These are phyloP conservation scores for Ustilago curta DNA, from an alignment of 1,284 basidiomycete species.

Conservation along the genomic window DNA sequence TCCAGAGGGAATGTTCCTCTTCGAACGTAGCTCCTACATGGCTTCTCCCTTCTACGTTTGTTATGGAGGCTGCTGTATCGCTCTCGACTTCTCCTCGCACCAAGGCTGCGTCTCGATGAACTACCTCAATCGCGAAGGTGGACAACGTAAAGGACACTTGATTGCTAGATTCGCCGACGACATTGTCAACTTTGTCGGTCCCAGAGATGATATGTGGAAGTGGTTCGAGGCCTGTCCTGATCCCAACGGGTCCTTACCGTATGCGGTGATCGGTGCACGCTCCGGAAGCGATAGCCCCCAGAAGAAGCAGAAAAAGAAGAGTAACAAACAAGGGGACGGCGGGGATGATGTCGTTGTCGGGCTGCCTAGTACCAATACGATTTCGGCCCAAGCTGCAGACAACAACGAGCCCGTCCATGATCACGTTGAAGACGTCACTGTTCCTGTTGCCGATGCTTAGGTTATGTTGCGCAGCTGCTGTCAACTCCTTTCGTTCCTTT, in stretches of 20 bases:
- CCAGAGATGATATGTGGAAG: constrained; percentile 15
- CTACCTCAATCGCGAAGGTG: neutral
- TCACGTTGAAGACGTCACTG: constrained; percentile 25
- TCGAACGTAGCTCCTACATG: constrained; percentile 7
- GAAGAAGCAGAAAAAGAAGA: neutral
- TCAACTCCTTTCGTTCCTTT: neutral
- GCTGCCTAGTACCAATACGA: neutral
- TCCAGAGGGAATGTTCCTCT: constrained; percentile 33
- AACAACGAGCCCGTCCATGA: constrained; percentile 8
- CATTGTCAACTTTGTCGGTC: constrained; percentile 10
- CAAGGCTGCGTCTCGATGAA: constrained; percentile 19
- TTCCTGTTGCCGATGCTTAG: constrained; percentile 11
- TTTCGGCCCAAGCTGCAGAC: neutral
- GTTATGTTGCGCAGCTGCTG: neutral
- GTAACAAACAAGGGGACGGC: neutral
- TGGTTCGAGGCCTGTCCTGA: constrained; percentile 14
- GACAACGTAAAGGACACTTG: constrained; percentile 17
- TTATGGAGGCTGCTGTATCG: constrained; percentile 31
- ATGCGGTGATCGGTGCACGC: constrained; percentile 22
- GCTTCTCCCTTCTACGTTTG: constrained; percentile 15
- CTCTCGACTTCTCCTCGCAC: constrained; percentile 12
- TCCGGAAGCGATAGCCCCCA: neutral
- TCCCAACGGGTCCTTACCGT: constrained; percentile 2
- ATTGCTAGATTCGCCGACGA: constrained; percentile 33
- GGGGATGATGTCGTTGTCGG: neutral